Evolutionary conservation across 495 filamentous ascomycete genomes (phyloP).

Genomic region (Aspergillus indologenus): DNA sequence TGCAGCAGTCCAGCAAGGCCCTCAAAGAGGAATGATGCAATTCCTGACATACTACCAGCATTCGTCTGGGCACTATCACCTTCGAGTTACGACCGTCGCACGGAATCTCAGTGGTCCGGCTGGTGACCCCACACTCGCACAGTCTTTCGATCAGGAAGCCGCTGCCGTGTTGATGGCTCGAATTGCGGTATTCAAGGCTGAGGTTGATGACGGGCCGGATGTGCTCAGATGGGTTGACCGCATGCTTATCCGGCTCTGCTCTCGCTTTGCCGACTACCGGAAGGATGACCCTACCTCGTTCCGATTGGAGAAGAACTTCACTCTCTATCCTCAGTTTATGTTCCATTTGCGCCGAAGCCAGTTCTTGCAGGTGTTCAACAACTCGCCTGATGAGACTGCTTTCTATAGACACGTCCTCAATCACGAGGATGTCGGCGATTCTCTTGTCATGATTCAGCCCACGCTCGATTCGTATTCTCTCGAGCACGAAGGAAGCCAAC

Average conservation of each 20-base stretch:
- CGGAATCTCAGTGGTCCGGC: constrained; percentile 90
- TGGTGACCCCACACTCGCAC: constrained; percentile 94
- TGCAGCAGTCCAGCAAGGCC: constrained; percentile 76
- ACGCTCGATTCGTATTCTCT: constrained; percentile 97
- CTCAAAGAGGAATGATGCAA: constrained; percentile 95
- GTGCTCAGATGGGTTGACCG: constrained; percentile 97
- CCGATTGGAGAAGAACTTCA: constrained; percentile 98
- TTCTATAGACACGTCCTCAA: constrained; percentile 97
- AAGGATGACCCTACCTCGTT: constrained; percentile 99
- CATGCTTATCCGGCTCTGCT: constrained; percentile 97
- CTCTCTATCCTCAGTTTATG: constrained; percentile 99
- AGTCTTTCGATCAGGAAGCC: constrained; percentile 98
- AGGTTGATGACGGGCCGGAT: constrained; percentile 98
- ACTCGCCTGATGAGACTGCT: constrained; percentile 97
- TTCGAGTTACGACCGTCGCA: constrained; percentile 91
- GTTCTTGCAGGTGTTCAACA: constrained; percentile 99
- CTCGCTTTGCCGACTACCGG: constrained; percentile 94
- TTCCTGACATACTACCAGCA: constrained; percentile 99
- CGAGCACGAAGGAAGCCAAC: constrained; percentile 84
- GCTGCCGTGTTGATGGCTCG: constrained; percentile 97
- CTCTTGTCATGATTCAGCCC: constrained; percentile 97
- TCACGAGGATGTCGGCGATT: constrained; percentile 96
- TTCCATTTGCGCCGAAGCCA: constrained; percentile 96
- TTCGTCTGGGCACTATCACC: constrained; percentile 91
- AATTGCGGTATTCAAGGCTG: constrained; percentile 98